phyloP scores from a whole-genome alignment of 2,329 filamentous ascomycete genomes.

The Trichoderma oligosporum region DNA sequence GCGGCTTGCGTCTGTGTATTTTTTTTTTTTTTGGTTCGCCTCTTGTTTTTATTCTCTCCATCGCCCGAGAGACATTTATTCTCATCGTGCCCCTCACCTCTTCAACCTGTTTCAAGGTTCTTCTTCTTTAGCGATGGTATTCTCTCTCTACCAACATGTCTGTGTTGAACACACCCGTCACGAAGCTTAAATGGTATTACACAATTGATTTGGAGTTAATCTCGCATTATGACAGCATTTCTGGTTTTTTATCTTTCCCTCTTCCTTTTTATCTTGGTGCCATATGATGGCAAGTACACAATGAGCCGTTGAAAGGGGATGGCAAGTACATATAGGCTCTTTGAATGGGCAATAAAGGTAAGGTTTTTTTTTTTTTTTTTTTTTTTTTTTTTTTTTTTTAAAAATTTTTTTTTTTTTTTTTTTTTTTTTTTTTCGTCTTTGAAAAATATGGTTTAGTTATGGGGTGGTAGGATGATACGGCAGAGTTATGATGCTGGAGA shows the following conservation, averaged over 20 bases:
- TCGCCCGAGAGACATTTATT: not conserved
- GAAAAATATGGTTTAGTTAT: not conserved
- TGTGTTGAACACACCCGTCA: conserved; percentile 27
- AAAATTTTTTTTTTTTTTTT: not conserved
- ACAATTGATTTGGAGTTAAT: conserved; percentile 23
- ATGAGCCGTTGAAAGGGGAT: not conserved
- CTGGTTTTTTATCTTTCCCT: conserved; percentile 3
- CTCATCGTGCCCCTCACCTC: not conserved
- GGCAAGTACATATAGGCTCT: not conserved
- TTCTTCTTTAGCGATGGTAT: conserved; percentile 31
- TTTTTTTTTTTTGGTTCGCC: not conserved
- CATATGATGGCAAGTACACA: not conserved
- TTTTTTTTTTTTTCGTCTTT: conserved; percentile 6
- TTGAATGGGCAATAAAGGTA: conserved; percentile 1
- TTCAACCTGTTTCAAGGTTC: conserved; percentile 4
- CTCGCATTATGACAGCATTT: conserved; percentile 27
- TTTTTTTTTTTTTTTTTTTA: conserved; percentile 12
- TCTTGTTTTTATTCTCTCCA: no score
- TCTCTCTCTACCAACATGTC: conserved; percentile 28
- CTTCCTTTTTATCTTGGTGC: not conserved
- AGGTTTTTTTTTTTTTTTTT: not conserved
- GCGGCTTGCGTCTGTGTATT: not conserved
- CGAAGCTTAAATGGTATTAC: conserved; percentile 26
- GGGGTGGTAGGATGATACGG: conserved; percentile 3
- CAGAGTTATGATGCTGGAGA: not conserved